Evolutionary conservation across 768 basidiomycete genomes (phyloP).

Genomic region (Amanita brunnescens): DNA sequence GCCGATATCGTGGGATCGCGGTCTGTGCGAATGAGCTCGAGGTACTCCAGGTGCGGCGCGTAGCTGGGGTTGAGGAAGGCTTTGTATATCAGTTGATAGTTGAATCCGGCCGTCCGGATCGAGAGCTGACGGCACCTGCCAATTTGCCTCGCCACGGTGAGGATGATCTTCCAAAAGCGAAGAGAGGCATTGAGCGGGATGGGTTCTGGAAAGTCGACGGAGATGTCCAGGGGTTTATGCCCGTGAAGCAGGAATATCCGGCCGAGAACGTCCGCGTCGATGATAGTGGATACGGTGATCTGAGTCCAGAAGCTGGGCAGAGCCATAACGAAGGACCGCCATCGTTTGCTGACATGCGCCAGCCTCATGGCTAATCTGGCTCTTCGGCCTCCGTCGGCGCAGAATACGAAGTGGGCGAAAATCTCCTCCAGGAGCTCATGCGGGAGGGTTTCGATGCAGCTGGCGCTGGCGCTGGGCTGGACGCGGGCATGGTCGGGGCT

Average conservation of each 20-base stretch:
- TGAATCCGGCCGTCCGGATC: slow-evolving; percentile 2
- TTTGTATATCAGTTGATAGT: slow-evolving; percentile 5
- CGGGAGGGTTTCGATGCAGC: slow-evolving; percentile 1
- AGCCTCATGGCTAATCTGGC: slow-evolving; percentile 5
- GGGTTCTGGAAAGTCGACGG: slow-evolving; percentile 3
- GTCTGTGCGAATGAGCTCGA: slow-evolving; percentile 7
- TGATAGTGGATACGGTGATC: slow-evolving; percentile 1
- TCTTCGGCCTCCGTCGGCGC: not conserved
- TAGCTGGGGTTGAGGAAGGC: not conserved
- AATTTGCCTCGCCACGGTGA: not conserved
- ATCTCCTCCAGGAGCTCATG: not conserved
- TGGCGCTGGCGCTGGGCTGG: not conserved
- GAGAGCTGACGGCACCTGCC: slow-evolving; percentile 1
- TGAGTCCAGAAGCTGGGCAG: slow-evolving; percentile 2
- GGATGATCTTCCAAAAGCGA: slow-evolving; percentile 5
- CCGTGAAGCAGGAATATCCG: not conserved
- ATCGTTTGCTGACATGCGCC: slow-evolving; percentile 2
- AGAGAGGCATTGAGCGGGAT: slow-evolving; percentile 1
- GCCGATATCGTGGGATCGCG: slow-evolving; percentile 5
- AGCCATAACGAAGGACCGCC: slow-evolving; percentile 3
- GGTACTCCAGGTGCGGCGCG: slow-evolving; percentile 1
- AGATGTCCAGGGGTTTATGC: not conserved
- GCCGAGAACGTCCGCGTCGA: slow-evolving; percentile 4
- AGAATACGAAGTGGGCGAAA: not conserved
- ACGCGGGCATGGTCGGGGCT: not conserved